Conservation (phyloP, 108 stramenopile species). For the Ochromonas danica region DNA sequence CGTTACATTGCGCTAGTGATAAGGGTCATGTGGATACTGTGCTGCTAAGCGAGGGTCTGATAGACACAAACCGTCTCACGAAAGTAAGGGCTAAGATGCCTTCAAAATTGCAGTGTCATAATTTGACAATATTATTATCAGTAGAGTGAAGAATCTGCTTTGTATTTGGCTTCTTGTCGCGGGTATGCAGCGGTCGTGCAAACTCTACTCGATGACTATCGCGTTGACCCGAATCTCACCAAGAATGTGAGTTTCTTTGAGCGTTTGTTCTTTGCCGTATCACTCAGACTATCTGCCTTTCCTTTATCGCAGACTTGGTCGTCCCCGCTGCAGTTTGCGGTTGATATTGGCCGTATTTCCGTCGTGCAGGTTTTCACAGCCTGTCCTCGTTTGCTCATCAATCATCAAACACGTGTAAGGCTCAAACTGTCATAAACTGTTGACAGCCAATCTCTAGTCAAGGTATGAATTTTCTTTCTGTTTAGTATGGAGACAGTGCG, state of each 20-base stretch:
- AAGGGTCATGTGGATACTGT: constrained; percentile 15
- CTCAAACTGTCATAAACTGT: constrained; percentile 10
- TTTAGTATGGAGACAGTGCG: constrained; percentile 15
- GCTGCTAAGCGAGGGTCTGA: constrained; percentile 13
- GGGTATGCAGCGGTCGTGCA: constrained; percentile 12
- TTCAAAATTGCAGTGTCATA: constrained; percentile 17
- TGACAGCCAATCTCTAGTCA: constrained; percentile 10
- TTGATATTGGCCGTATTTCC: constrained; percentile 10
- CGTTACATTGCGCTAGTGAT: constrained; percentile 15
- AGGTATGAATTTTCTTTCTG: constrained; percentile 17
- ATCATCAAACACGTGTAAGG: constrained; percentile 15
- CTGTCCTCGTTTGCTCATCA: constrained; percentile 14
- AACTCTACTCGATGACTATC: constrained; percentile 15
- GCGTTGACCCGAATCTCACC: constrained; percentile 13
- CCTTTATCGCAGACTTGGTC: constrained; percentile 14
- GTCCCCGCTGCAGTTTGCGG: constrained; percentile 12
- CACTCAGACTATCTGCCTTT: constrained; percentile 15
- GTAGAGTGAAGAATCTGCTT: constrained; percentile 15
- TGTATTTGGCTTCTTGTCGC: constrained; percentile 15
- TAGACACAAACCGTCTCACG: constrained; percentile 14
- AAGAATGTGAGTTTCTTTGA: constrained; percentile 17
- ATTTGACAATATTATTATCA: constrained; percentile 18
- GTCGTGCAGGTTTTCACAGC: constrained; percentile 13
- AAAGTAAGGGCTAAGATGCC: constrained; percentile 15
- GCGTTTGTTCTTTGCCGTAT: constrained; percentile 15